These are phyloP conservation scores for Macrophomina phaseolina DNA, from an alignment of 2,329 filamentous ascomycete species.

Conservation along the genomic window DNA sequence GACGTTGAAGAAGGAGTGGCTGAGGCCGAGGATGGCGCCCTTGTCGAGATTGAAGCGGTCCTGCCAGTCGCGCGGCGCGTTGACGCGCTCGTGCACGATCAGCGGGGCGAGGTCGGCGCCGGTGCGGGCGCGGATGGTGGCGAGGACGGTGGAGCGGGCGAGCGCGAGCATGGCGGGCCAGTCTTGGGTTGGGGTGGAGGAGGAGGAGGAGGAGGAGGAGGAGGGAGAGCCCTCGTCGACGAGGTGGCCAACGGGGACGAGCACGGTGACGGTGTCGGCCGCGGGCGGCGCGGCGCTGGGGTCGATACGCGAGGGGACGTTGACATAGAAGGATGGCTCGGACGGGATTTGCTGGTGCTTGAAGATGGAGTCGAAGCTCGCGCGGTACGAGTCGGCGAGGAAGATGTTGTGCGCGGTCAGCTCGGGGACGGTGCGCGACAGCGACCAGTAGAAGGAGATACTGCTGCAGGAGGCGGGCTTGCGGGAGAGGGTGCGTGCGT, in stretches of 20 bases:
- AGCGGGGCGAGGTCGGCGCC: slow-evolving; percentile 58
- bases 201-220: slow-evolving; percentile 49
- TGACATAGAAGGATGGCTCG: slow-evolving; percentile 77
- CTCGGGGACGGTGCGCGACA: slow-evolving; percentile 65
- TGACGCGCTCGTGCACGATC: slow-evolving; percentile 67
- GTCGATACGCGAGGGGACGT: slow-evolving; percentile 74
- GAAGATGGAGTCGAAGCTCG: slow-evolving; percentile 79
- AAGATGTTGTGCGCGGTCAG: slow-evolving; percentile 78
- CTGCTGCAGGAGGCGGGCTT: slow-evolving; percentile 70
- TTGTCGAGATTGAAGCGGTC: slow-evolving; percentile 74
- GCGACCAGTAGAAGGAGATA: slow-evolving; percentile 78
- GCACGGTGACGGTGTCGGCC: slow-evolving; percentile 69
- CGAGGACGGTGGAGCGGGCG: slow-evolving; percentile 65
- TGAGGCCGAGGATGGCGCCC: slow-evolving; percentile 74
- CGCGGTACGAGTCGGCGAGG: slow-evolving; percentile 72
- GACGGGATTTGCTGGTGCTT: slow-evolving; percentile 69
- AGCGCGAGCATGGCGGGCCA: slow-evolving; percentile 66
- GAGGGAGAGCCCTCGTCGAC: slow-evolving; percentile 33
- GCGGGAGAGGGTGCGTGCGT: slow-evolving; percentile 50
- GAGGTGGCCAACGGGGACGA: slow-evolving; percentile 75
- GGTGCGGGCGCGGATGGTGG: slow-evolving; percentile 65
- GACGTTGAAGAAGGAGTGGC: slow-evolving; percentile 76
- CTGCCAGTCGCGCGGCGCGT: slow-evolving; percentile 71
- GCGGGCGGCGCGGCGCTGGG: slow-evolving; percentile 68
- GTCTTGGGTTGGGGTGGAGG: slow-evolving; percentile 58